phyloP scores from a whole-genome alignment of 108 stramenopile genomes.

The Fistulifera pelliculosa region DNA sequence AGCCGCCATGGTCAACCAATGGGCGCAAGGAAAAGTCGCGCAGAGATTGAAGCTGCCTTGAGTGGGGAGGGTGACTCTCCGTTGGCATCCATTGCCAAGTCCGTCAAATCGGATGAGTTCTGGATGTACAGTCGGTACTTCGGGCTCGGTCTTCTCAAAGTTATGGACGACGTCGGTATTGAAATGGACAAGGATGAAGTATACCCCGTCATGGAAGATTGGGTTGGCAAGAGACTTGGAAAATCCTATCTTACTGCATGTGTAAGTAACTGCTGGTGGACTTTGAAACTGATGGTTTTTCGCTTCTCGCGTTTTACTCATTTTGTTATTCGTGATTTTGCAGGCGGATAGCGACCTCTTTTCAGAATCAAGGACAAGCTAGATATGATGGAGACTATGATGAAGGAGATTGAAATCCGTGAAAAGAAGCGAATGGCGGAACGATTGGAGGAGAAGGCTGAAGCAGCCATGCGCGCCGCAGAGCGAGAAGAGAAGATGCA shows the following conservation, averaged over 20 bases:
- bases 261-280: conserved; percentile 46
- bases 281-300: no score
- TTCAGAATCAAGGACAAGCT: conserved; percentile 82
- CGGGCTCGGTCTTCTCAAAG: conserved; percentile 71
- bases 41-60: conserved; percentile 72
- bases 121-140: conserved; percentile 91
- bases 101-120: conserved; percentile 72
- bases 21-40: conserved; percentile 85
- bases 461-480: conserved; percentile 63
- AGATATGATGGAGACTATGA: conserved; percentile 94
- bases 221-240: conserved; percentile 72
- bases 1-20: conserved; percentile 57
- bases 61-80: conserved; percentile 70
- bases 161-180: conserved; percentile 75
- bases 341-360: conserved; percentile 80
- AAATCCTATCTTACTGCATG: conserved; percentile 76
- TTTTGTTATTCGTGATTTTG: no score
- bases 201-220: conserved; percentile 84
- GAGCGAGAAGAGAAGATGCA: conserved; percentile 68
- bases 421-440: conserved; percentile 97
- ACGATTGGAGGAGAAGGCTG: conserved; percentile 89
- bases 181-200: conserved; percentile 87
- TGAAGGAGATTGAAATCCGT: conserved; percentile 97
- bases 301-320: no score
- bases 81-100: conserved; percentile 48